These are phyloP conservation scores for Leptographium lundbergii DNA, from an alignment of 2,329 filamentous ascomycete species.

Conservation along the genomic window DNA sequence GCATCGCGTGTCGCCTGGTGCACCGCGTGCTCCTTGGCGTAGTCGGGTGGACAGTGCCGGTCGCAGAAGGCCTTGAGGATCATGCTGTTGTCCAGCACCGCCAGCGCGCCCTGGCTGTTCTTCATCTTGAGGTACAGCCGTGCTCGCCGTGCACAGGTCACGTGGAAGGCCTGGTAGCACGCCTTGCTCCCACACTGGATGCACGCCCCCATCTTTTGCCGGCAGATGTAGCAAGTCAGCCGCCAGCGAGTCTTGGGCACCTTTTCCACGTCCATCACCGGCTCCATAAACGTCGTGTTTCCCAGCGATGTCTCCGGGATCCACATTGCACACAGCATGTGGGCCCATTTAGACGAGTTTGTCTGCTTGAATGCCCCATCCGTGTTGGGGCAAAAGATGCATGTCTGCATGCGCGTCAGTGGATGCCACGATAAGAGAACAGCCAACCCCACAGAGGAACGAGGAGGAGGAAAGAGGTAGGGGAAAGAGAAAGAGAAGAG, in stretches of 20 bases:
- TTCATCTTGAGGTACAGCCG: slow-evolving; percentile 94
- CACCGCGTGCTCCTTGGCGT: slow-evolving; percentile 75
- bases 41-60: slow-evolving; percentile 83
- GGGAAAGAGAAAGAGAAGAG: not conserved
- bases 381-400: slow-evolving; percentile 96
- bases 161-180: slow-evolving; percentile 94
- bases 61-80: slow-evolving; percentile 92
- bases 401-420: slow-evolving; percentile 43
- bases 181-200: slow-evolving; percentile 97
- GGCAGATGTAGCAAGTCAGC: slow-evolving; percentile 88
- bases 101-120: slow-evolving; percentile 66
- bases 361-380: slow-evolving; percentile 98
- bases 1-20: slow-evolving; percentile 69
- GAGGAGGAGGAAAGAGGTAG: no score
- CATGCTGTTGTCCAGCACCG: slow-evolving; percentile 65
- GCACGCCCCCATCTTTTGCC: slow-evolving; percentile 94
- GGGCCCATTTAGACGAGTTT: slow-evolving; percentile 90
- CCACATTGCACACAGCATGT: slow-evolving; percentile 95
- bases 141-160: slow-evolving; percentile 83
- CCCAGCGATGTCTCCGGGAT: slow-evolving; percentile 93
- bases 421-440: slow-evolving; percentile 2
- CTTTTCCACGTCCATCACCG: slow-evolving; percentile 95
- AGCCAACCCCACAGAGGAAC: no score
- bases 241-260: slow-evolving; percentile 93
- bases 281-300: slow-evolving; percentile 96